A percentile compares a stretch with the other conserved stretches of the same genome.
These are phyloP conservation scores for Aspergillus sojae DNA, from an alignment of 2,329 filamentous ascomycete genomes.

Conservation along the genomic window DNA sequence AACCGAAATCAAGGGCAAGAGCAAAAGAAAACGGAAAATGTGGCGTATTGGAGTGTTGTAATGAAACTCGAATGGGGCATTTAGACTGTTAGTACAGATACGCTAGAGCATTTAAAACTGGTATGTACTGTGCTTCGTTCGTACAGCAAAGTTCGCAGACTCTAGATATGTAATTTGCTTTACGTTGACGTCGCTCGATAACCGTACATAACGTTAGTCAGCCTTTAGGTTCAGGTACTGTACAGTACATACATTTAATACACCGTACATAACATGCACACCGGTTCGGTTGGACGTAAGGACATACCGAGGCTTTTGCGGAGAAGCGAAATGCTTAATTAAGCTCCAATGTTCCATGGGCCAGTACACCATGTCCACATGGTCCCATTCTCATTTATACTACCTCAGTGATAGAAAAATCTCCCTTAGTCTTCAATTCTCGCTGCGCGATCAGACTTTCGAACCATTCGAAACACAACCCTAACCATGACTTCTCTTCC, in stretches of 20 bases:
- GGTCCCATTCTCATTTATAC: neutral
- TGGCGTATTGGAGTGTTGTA: neutral
- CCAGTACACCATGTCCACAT: neutral
- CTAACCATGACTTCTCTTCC: constrained; percentile 11
- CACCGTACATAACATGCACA: neutral
- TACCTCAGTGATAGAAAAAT: neutral
- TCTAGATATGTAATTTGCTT: neutral
- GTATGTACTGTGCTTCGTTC: neutral
- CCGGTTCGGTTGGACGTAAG: neutral
- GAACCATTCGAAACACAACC: neutral
- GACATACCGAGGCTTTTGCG: neutral
- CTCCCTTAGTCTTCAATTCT: neutral
- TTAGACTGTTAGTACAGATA: neutral
- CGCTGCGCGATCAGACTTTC: neutral
- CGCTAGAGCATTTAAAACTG: neutral
- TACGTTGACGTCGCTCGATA: neutral
- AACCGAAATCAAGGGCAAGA: neutral
- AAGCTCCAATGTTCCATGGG: neutral
- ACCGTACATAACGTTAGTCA: neutral
- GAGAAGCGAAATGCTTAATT: neutral
- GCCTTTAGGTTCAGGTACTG: neutral
- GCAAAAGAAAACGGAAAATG: neutral
- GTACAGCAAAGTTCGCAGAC: neutral
- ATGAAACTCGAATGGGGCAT: neutral
- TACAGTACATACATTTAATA: neutral